phyloP scores from a whole-genome alignment of 805 yeast genomes.

The Saturnispora hagleri region DNA sequence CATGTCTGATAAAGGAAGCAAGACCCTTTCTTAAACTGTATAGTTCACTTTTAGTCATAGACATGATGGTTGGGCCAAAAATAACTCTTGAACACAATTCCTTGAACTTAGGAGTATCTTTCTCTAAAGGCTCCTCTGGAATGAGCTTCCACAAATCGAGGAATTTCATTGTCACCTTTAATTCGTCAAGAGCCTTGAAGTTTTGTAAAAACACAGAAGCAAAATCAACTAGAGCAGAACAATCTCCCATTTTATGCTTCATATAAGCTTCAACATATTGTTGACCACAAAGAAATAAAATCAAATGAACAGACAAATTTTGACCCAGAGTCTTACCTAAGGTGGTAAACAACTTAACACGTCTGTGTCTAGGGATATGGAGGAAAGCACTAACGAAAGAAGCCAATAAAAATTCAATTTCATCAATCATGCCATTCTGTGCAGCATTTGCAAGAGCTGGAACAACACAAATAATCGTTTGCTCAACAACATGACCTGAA shows the following conservation, averaged over 20 bases:
- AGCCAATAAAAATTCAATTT: constrained; percentile 74
- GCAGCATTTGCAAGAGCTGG: constrained; percentile 68
- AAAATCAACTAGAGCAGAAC: constrained; percentile 63
- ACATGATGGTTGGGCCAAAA: constrained; percentile 52
- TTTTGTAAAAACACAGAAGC: constrained; percentile 57
- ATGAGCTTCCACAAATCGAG: constrained; percentile 42
- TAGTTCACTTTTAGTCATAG: constrained; percentile 41
- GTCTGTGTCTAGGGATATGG: constrained; percentile 93
- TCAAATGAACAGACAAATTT: constrained; percentile 54
- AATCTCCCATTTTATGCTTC: constrained; percentile 56
- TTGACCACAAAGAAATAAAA: constrained; percentile 72
- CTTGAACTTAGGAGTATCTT: constrained; percentile 28
- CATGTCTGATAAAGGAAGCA: constrained; percentile 47
- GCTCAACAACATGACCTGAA: constrained; percentile 85
- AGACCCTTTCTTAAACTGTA: constrained; percentile 39
- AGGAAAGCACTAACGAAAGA: constrained; percentile 91
- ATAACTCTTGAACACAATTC: constrained; percentile 44
- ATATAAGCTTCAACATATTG: constrained; percentile 52
- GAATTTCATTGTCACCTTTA: constrained; percentile 43
- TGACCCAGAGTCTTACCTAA: constrained; percentile 70
- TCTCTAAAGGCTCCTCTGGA: constrained; percentile 35
- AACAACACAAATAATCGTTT: constrained; percentile 79
- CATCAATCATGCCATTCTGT: constrained; percentile 41
- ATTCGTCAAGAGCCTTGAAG: constrained; percentile 60
- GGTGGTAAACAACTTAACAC: constrained; percentile 76